Conservation (phyloP, 192 early-diverging fungal species). For the Linnemannia zychae region DNA sequence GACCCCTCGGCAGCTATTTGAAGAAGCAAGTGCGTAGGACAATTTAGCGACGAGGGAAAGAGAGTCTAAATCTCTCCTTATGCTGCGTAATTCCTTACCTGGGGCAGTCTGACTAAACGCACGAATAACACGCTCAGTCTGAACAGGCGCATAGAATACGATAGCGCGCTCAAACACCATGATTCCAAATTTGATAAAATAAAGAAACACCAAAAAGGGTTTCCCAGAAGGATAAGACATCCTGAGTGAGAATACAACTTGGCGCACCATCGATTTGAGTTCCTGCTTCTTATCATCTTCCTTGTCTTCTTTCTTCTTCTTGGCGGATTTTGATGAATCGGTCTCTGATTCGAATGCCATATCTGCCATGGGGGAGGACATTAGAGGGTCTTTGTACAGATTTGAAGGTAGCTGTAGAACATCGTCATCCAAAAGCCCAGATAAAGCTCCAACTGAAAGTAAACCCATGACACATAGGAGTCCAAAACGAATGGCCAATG, state of each 20-base stretch:
- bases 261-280: constrained; percentile 7
- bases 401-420: neutral
- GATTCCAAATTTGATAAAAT: constrained; percentile 7
- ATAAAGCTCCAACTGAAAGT: neutral
- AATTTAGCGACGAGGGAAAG: neutral
- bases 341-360: neutral
- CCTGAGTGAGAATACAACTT: neutral
- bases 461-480: neutral
- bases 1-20: neutral
- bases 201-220: neutral
- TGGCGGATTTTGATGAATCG: neutral
- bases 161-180: neutral
- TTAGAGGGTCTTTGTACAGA: neutral
- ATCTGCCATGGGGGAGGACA: neutral
- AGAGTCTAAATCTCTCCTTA: neutral
- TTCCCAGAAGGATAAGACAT: constrained; percentile 14
- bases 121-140: constrained; percentile 14
- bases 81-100: neutral
- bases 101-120: constrained; percentile 1
- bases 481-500: neutral
- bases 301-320: neutral
- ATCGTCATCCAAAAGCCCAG: neutral
- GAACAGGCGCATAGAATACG: constrained; percentile 8
- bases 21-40: neutral
- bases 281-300: neutral